A percentile compares a stretch with the other conserved stretches of the same genome.
Evolutionary conservation across 768 basidiomycete genomes (phyloP).

Genomic region (Termitomyces sp.): DNA sequence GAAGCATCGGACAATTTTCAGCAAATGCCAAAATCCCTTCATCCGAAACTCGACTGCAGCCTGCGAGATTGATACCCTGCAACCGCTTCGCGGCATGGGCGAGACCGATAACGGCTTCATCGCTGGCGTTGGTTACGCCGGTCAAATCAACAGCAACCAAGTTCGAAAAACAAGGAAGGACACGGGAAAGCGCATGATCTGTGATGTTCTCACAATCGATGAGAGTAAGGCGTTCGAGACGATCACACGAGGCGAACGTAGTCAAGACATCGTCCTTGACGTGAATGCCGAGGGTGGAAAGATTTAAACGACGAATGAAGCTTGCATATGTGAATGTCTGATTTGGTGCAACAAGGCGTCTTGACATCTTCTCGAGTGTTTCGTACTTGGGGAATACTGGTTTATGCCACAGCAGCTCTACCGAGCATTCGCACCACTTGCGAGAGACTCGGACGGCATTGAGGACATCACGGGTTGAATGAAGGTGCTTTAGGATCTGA

Average conservation of each 20-base stretch:
- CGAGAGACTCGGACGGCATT: constrained; percentile 78
- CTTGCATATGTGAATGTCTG: constrained; percentile 84
- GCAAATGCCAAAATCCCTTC: constrained; percentile 76
- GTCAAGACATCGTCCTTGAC: constrained; percentile 74
- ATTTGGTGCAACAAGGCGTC: constrained; percentile 57
- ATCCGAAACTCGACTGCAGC: constrained; percentile 81
- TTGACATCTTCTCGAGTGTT: constrained; percentile 77
- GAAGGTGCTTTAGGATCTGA: constrained; percentile 84
- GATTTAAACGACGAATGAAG: constrained; percentile 90
- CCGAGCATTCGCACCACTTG: constrained; percentile 94
- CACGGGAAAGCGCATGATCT: constrained; percentile 55
- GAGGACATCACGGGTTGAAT: constrained; percentile 70
- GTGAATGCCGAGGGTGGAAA: constrained; percentile 64
- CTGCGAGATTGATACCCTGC: constrained; percentile 89
- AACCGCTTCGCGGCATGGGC: constrained; percentile 68
- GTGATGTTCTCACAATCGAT: constrained; percentile 73
- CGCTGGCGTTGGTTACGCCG: constrained; percentile 64
- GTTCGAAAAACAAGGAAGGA: constrained; percentile 69
- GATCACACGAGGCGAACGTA: constrained; percentile 68
- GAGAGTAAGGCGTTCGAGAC: constrained; percentile 87
- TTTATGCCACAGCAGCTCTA: constrained; percentile 93
- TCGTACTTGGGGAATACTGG: constrained; percentile 69
- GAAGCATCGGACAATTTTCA: constrained; percentile 66
- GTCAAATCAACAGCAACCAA: constrained; percentile 86
- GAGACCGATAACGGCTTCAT: constrained; percentile 68